Percentiles rank a stretch among this genome's conserved stretches.
phyloP scores from a whole-genome alignment of 345 rosid species.

The Heritiera littoralis region DNA sequence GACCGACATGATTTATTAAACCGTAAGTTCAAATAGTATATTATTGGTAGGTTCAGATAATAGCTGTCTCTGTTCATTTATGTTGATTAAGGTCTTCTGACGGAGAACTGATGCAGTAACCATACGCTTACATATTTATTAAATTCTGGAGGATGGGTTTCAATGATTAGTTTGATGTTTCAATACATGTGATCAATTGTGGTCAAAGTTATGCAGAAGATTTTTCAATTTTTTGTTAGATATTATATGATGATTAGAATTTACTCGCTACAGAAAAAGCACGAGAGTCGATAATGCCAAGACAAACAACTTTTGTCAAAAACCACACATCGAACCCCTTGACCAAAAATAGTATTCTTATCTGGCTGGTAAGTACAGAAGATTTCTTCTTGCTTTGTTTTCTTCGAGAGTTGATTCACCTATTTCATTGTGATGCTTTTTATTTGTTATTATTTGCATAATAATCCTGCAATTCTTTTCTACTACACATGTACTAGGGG shows the following conservation, averaged over 20 bases:
- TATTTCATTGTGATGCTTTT: constrained; percentile 2
- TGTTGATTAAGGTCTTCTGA: constrained; percentile 14
- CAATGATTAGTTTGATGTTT: background rate
- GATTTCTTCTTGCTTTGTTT: constrained; percentile 19
- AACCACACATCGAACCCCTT: constrained; percentile 60
- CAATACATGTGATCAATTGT: background rate
- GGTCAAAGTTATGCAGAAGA: background rate
- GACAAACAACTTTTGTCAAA: constrained; percentile 83
- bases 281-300: constrained; percentile 49
- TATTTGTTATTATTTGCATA: background rate
- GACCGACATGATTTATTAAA: constrained; percentile 57
- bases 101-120: background rate
- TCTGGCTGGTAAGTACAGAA: constrained; percentile 73
- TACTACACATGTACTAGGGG: background rate
- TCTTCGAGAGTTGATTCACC: background rate
- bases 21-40: constrained; percentile 46
- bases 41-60: too few relatives aligned
- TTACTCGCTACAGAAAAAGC: constrained; percentile 48
- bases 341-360: constrained; percentile 54
- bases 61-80: background rate
- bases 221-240: background rate
- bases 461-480: background rate
- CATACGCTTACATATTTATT: background rate
- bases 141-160: background rate
- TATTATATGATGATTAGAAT: background rate